A percentile compares a stretch with the other conserved stretches of the same genome.
phyloP scores from a whole-genome alignment of 257 asterid genomes.

The Thymus mandschuricus region DNA sequence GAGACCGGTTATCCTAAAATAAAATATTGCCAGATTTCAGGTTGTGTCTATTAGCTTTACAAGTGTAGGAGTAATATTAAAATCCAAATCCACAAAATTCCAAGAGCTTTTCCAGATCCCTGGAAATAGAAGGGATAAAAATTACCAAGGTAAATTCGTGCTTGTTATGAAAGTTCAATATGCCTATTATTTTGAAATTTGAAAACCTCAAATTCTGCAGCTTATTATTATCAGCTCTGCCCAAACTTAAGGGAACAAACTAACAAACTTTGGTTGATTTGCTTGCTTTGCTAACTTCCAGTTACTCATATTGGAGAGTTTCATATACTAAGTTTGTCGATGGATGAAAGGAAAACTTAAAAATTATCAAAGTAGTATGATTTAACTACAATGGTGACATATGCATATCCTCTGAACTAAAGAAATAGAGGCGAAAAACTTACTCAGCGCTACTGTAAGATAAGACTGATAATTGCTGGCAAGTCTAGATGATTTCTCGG shows the following conservation, averaged over 20 bases:
- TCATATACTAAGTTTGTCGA: background rate
- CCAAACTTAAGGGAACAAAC: background rate
- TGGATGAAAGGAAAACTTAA: background rate
- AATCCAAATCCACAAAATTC: background rate
- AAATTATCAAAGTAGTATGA: background rate
- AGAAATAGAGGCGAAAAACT: constrained; percentile 1
- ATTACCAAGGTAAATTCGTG: constrained; percentile 14
- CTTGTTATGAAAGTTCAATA: background rate
- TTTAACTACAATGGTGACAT: constrained; percentile 2
- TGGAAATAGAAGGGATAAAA: constrained; percentile 4
- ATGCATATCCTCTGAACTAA: constrained; percentile 12
- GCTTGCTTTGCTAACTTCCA: background rate
- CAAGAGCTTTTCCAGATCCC: no score
- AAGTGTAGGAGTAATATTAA: background rate
- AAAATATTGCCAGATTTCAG: constrained; percentile 14
- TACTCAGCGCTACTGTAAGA: background rate
- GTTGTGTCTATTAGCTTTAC: constrained; percentile 10
- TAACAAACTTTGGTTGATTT: constrained; percentile 9
- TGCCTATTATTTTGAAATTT: background rate
- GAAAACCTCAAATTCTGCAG: constrained; percentile 4
- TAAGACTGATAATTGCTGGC: background rate
- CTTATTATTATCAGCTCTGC: constrained; percentile 12
- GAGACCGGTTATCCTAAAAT: constrained; percentile 3
- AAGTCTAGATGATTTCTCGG: background rate
- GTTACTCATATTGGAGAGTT: background rate